Percentiles rank a stretch among this genome's conserved stretches.
phyloP scores from a whole-genome alignment of 345 rosid species.

The Rhodamnia argentea region DNA sequence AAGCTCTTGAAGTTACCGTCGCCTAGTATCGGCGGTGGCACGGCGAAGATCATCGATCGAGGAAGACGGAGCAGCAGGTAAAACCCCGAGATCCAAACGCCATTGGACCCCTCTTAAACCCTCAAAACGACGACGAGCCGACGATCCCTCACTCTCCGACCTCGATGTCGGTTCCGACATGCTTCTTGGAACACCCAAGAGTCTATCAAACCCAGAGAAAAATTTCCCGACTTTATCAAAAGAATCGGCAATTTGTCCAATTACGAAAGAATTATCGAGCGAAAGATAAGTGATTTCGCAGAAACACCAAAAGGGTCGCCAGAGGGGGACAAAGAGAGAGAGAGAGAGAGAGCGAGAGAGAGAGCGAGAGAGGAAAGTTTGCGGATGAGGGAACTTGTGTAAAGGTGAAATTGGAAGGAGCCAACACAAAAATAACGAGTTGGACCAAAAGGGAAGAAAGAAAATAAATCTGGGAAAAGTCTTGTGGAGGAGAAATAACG shows the following conservation, averaged over 20 bases:
- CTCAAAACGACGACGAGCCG: background rate
- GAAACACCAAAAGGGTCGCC: background rate
- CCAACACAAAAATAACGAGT: background rate
- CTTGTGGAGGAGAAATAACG: background rate
- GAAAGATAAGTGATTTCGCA: background rate
- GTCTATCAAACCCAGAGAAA: background rate
- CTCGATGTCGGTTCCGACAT: background rate
- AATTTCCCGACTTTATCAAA: background rate
- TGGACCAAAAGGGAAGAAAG: background rate
- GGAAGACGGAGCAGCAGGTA: constrained; percentile 45
- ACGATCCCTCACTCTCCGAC: background rate
- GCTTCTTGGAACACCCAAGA: background rate
- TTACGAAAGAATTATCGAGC: background rate
- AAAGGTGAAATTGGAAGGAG: background rate
- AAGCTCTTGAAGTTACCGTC: constrained; percentile 34
- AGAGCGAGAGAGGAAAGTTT: background rate
- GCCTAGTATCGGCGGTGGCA: constrained; percentile 76
- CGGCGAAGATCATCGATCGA: constrained; percentile 71
- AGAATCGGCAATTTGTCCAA: background rate
- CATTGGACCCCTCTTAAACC: constrained; percentile 64
- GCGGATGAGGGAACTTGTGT: background rate
- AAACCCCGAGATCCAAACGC: constrained; percentile 83
- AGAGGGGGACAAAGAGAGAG: background rate
- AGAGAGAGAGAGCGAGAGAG: no score
- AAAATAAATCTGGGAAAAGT: background rate